phyloP scores from a whole-genome alignment of 495 filamentous ascomycete species.

The Aspergillus carlsbadensis region DNA sequence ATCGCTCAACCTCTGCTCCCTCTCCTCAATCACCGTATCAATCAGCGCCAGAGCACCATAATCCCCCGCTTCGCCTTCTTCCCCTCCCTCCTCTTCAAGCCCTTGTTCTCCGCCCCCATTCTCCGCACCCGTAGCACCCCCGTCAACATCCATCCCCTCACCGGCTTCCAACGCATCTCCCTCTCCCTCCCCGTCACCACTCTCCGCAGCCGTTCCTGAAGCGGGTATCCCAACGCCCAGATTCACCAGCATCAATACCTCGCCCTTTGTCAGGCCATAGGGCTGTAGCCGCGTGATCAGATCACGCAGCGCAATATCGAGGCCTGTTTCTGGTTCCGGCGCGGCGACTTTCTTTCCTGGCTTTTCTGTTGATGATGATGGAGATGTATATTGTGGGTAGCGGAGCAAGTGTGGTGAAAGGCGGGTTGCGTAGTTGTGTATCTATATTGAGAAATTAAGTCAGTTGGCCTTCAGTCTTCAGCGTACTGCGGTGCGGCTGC shows the following conservation, averaged over 20 bases:
- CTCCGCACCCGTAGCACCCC: slow-evolving; percentile 1
- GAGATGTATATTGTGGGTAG: slow-evolving; percentile 32
- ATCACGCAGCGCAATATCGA: slow-evolving; percentile 37
- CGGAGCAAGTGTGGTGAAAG: slow-evolving; percentile 39
- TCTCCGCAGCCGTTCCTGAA: neutral
- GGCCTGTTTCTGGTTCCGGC: slow-evolving; percentile 21
- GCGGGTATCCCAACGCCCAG: slow-evolving; percentile 40
- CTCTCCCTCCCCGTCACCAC: slow-evolving; percentile 7
- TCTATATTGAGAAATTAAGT: slow-evolving; percentile 20
- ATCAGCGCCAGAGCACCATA: slow-evolving; percentile 40
- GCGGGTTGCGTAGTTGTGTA: slow-evolving; percentile 45
- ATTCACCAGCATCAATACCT: slow-evolving; percentile 65
- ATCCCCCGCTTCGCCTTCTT: slow-evolving; percentile 30
- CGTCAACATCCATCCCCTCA: slow-evolving; percentile 20
- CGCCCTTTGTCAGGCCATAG: slow-evolving; percentile 58
- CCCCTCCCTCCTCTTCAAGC: slow-evolving; percentile 23
- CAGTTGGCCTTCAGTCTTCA: neutral
- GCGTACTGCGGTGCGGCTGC: neutral
- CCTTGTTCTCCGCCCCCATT: slow-evolving; percentile 16
- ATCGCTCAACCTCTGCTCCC: slow-evolving; percentile 38
- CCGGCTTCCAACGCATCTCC: slow-evolving; percentile 10
- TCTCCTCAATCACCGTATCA: slow-evolving; percentile 46
- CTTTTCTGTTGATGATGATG: slow-evolving; percentile 27
- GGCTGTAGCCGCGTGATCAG: slow-evolving; percentile 43
- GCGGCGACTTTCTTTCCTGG: slow-evolving; percentile 17